These are phyloP conservation scores for Secale cereale DNA, from an alignment of 176 grass and related monocot species.

Conservation along the genomic window DNA sequence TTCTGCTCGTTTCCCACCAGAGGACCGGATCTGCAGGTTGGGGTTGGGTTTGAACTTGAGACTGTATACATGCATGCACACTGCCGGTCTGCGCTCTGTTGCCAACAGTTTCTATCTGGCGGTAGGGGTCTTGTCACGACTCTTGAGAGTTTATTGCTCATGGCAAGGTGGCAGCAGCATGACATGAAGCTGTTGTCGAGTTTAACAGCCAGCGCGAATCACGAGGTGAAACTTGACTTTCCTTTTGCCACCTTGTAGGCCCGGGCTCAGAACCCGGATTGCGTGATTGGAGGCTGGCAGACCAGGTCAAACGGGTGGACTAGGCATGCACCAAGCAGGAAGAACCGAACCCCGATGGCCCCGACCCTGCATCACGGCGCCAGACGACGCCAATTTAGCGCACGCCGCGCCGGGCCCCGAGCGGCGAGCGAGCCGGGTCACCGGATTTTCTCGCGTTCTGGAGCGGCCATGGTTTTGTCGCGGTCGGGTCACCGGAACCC, in stretches of 20 bases:
- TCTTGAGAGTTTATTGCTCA: neutral
- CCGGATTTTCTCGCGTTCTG: neutral
- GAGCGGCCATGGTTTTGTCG: slow-evolving; percentile 7
- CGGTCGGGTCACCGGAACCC: neutral
- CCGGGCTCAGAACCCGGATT: neutral
- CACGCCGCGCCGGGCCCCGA: neutral
- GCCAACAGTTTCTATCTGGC: neutral
- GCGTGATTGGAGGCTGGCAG: neutral
- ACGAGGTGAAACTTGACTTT: neutral
- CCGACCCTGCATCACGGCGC: neutral
- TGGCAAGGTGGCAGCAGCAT: too few relatives aligned
- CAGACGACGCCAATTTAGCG: slow-evolving; percentile 26
- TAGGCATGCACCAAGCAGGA: neutral
- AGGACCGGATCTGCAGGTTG: neutral
- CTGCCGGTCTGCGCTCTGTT: neutral
- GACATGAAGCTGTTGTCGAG: neutral
- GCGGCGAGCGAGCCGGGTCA: neutral
- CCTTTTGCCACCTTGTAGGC: too few relatives aligned
- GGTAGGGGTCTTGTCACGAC: neutral
- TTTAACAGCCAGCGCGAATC: neutral
- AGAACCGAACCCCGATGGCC: too few relatives aligned
- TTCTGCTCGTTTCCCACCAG: slow-evolving; percentile 13
- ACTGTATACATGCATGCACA: slow-evolving; percentile 12
- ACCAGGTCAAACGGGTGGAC: slow-evolving; percentile 17
- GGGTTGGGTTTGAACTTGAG: neutral